Conservation (phyloP, 2,329 filamentous ascomycete genomes). For the Aspergillus piperis region DNA sequence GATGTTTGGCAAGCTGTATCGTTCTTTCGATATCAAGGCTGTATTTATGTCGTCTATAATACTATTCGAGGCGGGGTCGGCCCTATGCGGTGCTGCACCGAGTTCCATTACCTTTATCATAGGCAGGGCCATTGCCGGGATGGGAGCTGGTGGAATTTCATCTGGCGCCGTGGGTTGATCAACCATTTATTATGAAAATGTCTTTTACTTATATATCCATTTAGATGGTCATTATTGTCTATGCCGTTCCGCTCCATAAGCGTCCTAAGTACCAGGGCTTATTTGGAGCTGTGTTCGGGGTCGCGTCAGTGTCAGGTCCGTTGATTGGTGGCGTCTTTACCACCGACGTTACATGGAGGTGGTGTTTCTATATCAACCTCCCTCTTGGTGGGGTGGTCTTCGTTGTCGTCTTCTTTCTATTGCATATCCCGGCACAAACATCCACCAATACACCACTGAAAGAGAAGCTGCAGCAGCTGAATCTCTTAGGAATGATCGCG, state of each 20-base stretch:
- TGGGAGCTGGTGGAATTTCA: constrained; percentile 40
- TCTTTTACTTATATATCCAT: background rate
- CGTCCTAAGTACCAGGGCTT: constrained; percentile 48
- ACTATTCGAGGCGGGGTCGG: constrained; percentile 43
- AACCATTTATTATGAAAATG: constrained; percentile 24
- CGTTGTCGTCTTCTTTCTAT: constrained; percentile 5
- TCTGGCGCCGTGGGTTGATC: constrained; percentile 27
- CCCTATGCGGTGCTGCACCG: constrained; percentile 40
- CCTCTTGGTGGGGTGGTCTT: constrained; percentile 12
- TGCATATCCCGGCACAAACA: background rate
- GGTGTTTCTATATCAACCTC: constrained; percentile 22
- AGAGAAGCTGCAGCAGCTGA: constrained; percentile 7
- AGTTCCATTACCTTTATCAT: constrained; percentile 37
- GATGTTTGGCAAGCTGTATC: constrained; percentile 40
- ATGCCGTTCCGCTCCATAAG: constrained; percentile 54
- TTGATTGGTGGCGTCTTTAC: constrained; percentile 15
- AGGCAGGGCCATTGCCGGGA: constrained; percentile 40
- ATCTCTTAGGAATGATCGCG: background rate
- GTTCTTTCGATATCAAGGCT: constrained; percentile 38
- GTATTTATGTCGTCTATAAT: constrained; percentile 36
- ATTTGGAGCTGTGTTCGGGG: constrained; percentile 59
- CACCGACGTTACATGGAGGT: constrained; percentile 14
- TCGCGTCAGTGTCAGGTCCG: constrained; percentile 45
- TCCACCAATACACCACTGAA: background rate
- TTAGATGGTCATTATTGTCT: background rate